Evolutionary conservation across 2,329 filamentous ascomycete species (phyloP).

Genomic region (Lasiodiplodia gonubiensis): DNA sequence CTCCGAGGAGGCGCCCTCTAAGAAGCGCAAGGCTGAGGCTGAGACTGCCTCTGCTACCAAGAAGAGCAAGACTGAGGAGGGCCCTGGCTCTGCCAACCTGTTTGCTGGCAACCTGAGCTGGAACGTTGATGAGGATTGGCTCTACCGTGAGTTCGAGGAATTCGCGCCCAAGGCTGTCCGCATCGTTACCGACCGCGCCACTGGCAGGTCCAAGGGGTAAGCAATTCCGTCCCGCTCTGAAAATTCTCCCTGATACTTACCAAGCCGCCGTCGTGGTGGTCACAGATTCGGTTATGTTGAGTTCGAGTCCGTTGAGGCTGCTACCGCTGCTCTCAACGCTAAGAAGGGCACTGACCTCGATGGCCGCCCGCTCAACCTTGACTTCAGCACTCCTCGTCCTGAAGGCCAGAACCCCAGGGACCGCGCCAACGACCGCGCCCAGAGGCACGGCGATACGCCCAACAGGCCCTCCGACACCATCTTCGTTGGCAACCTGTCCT

Average conservation of each 20-base stretch:
- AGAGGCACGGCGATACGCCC: constrained; percentile 76
- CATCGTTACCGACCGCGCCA: constrained; percentile 81
- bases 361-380: constrained; percentile 75
- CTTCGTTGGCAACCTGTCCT: constrained; percentile 90
- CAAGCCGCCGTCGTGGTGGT: not conserved
- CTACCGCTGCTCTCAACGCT: constrained; percentile 72
- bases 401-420: constrained; percentile 44
- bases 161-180: constrained; percentile 76
- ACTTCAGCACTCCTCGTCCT: constrained; percentile 74
- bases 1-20: constrained; percentile 53
- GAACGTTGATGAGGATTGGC: constrained; percentile 84
- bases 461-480: constrained; percentile 85
- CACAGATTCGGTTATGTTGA: constrained; percentile 85
- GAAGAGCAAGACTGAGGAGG: constrained; percentile 69
- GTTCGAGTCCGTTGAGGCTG: constrained; percentile 71
- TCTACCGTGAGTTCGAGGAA: constrained; percentile 79
- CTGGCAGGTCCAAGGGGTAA: constrained; percentile 81
- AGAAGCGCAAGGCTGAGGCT: constrained; percentile 71
- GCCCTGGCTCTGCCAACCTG: constrained; percentile 67
- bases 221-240: constrained; percentile 33
- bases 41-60: constrained; percentile 61
- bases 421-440: constrained; percentile 62
- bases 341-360: constrained; percentile 79
- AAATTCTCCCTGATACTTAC: constrained; percentile 37
- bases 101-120: constrained; percentile 92